Conservation (phyloP, 495 filamentous ascomycete genomes). For the Zalerion maritima region DNA sequence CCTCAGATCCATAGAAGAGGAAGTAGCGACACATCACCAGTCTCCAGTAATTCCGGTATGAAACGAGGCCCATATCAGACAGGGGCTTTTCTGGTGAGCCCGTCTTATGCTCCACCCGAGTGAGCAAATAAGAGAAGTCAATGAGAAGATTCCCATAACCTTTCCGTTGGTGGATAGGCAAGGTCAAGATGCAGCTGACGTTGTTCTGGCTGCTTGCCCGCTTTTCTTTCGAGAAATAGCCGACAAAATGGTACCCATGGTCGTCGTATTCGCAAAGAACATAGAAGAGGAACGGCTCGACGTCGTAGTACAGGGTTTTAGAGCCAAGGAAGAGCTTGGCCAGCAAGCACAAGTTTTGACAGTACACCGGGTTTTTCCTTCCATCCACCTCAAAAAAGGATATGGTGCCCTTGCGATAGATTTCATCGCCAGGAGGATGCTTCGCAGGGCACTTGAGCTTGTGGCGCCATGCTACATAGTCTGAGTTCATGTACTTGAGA, state of each 20-base stretch:
- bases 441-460: conserved; percentile 96
- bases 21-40: conserved; percentile 68
- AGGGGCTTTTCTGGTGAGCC: conserved; percentile 95
- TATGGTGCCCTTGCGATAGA: conserved; percentile 85
- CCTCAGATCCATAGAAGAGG: conserved; percentile 29
- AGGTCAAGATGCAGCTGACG: conserved; percentile 88
- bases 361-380: conserved; percentile 91
- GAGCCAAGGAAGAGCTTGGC: conserved; percentile 94
- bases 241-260: conserved; percentile 88
- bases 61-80: conserved; percentile 93
- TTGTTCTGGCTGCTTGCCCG: conserved; percentile 90
- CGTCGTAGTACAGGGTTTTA: conserved; percentile 96
- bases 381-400: conserved; percentile 97
- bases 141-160: conserved; percentile 94
- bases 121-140: conserved; percentile 94
- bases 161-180: conserved; percentile 92
- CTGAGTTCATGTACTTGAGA: conserved; percentile 97
- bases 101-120: conserved; percentile 81
- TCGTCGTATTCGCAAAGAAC: conserved; percentile 95
- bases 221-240: conserved; percentile 99
- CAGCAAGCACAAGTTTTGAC: conserved; percentile 90
- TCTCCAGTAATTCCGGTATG: conserved; percentile 95
- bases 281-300: conserved; percentile 96
- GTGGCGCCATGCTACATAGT: conserved; percentile 93
- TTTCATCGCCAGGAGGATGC: conserved; percentile 92